Base-by-base conservation (phyloP, 495 filamentous ascomycete species). In the Monascus purpureus region DNA sequence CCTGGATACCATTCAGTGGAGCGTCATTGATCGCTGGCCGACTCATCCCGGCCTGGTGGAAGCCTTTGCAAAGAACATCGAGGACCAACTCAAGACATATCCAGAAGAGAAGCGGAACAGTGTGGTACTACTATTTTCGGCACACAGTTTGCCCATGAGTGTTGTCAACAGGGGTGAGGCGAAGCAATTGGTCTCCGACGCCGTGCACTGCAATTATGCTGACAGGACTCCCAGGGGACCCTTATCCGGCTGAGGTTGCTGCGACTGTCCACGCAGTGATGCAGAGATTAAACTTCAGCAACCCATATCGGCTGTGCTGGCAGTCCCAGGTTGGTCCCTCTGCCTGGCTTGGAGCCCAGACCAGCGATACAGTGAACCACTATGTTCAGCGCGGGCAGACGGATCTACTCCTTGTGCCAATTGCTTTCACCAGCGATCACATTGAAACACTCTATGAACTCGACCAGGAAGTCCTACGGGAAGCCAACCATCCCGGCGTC, bases 211-310 rank as follows among this genome's bases (percentile, higher is more conserved):
- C 17, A 18, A 28, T 12, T 8, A 9, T 17, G 12, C 29, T 20
- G 20, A 44, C 12, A 22, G 6, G 8, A 18, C 18, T 31, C 35
- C 12, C 41, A 83, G 80, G 90, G 28, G 92, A 99, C 41, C 82
- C 92, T 4, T 99, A 99, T 45, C 90, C 92, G 1, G 81, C 87
- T 17, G 92, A 99, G 54, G 92, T 99, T 4, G 90, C 77, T 2
- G 92, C 92, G n/a, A 96, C 92, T 4, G 90, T 95, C 4, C 76
- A 93, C 45, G 88, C 92, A 2, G 92, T 99, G 4, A 93, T 94
- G 84, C 73, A 90, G 45, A 68, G 81, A 15, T 70, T 99, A 8
- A 75, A 75, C 6, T 80, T 85, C 52, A 71, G 68, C 41, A 90
- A 99, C 59, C 81, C 82, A 2, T 96, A 92, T 55, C 75, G 92